Conservation (phyloP, 176 grass and related monocot genomes). For the Ensete glaucum region DNA sequence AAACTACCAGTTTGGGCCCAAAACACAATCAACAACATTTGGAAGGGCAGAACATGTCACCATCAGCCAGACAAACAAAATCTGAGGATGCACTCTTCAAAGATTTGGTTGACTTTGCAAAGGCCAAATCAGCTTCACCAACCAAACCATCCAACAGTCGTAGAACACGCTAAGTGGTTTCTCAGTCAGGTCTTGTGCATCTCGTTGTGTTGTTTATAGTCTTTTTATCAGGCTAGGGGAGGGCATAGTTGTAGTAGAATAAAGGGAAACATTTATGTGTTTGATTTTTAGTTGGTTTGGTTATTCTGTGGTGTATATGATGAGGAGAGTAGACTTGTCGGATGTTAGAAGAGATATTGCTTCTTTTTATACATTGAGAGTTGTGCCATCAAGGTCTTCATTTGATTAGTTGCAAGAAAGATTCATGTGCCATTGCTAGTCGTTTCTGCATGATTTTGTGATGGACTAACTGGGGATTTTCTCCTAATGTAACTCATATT, state of each 20-base stretch:
- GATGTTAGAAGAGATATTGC: neutral
- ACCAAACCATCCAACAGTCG: conserved; percentile 57
- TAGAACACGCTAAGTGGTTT: conserved; percentile 55
- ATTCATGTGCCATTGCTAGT: no score
- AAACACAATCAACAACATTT: conserved; percentile 8
- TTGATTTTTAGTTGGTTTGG: neutral
- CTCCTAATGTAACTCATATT: no score
- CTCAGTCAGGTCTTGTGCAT: neutral
- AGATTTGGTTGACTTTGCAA: conserved; percentile 85
- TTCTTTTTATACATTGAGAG: neutral
- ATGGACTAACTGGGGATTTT: no score
- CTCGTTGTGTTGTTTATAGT: neutral
- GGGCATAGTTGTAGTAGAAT: neutral
- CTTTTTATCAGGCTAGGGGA: neutral
- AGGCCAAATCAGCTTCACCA: conserved; percentile 50
- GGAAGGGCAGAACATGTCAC: conserved; percentile 11
- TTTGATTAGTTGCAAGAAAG: no score
- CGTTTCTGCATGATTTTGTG: no score
- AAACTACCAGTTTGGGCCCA: neutral
- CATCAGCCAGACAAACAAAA: conserved; percentile 33
- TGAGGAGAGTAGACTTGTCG: neutral
- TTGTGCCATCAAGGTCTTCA: neutral
- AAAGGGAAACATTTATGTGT: neutral
- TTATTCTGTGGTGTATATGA: neutral
- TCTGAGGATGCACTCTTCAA: conserved; percentile 82